These are phyloP conservation scores for Phlebopus sp. DNA, from an alignment of 1,284 basidiomycete species.

Conservation along the genomic window DNA sequence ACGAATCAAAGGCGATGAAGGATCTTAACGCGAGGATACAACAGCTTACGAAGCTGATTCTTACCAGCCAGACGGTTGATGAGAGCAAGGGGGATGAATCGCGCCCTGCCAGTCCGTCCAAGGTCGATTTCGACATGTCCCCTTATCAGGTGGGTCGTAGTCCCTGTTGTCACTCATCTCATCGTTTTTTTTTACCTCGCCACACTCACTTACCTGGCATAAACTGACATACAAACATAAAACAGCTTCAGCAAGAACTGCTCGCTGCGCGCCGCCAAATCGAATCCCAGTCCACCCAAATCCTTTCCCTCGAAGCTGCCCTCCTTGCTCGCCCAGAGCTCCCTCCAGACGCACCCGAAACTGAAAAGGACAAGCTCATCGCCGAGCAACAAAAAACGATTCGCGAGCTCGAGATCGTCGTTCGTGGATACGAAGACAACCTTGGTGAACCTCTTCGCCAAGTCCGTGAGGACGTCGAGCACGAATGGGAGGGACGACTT, in stretches of 20 bases:
- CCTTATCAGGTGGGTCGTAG: constrained; percentile 63
- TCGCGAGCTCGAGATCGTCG: constrained; percentile 67
- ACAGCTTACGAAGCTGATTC: constrained; percentile 83
- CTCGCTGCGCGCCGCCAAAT: constrained; percentile 71
- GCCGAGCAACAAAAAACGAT: constrained; percentile 67
- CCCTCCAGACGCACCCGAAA: constrained; percentile 55
- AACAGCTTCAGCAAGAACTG: constrained; percentile 81
- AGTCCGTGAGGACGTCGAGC: constrained; percentile 78
- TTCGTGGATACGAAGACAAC: constrained; percentile 66
- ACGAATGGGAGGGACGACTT: constrained; percentile 67
- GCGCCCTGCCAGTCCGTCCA: constrained; percentile 73
- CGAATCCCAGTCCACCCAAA: constrained; percentile 76
- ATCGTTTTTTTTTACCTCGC: no score
- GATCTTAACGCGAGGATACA: constrained; percentile 79
- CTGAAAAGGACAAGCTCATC: constrained; percentile 70
- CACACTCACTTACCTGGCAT: constrained; percentile 1
- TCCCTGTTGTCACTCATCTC: background rate
- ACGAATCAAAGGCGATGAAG: constrained; percentile 75
- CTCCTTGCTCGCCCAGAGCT: constrained; percentile 61
- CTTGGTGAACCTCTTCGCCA: constrained; percentile 69
- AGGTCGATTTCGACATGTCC: constrained; percentile 83
- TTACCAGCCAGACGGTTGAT: constrained; percentile 80
- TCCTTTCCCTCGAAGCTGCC: constrained; percentile 74
- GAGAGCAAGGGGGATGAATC: constrained; percentile 66
- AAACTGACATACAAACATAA: background rate